A percentile compares a stretch with the other conserved stretches of the same genome.
phyloP scores from a whole-genome alignment of 331 rosid species.

The Ulmus americana region DNA sequence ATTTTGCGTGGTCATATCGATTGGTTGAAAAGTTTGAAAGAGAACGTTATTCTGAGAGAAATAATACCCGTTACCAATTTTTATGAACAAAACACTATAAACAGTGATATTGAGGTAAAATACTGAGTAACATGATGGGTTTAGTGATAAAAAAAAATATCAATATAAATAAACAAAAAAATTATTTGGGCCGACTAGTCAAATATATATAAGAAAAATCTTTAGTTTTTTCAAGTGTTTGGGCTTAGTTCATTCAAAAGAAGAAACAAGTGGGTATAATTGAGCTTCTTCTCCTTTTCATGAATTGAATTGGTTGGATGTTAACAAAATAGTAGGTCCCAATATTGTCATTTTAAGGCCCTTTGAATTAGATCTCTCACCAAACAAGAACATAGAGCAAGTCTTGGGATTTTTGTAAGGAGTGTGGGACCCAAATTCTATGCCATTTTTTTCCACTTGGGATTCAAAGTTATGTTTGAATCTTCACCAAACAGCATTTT shows the following conservation, averaged over 20 bases:
- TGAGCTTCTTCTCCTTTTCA: slow-evolving; percentile 31
- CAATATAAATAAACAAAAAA: no score
- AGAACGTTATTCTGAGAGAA: no score
- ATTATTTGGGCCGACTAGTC: no score
- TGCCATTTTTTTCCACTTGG: slow-evolving; percentile 4
- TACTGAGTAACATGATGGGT: no score
- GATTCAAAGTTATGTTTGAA: slow-evolving; percentile 10
- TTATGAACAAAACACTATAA: no score
- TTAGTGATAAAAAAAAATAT: no score
- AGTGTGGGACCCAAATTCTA: slow-evolving; percentile 12
- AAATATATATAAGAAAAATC: not conserved
- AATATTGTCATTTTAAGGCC: slow-evolving; percentile 11
- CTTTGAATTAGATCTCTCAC: slow-evolving; percentile 18
- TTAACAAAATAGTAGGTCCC: slow-evolving; percentile 23
- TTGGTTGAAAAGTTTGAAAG: no score
- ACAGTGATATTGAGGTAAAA: no score
- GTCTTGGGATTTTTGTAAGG: slow-evolving; percentile 12
- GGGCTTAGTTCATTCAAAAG: not conserved
- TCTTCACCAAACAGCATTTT: slow-evolving; percentile 25
- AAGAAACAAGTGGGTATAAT: slow-evolving; percentile 29
- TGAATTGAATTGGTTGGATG: slow-evolving; percentile 29
- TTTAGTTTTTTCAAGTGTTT: slow-evolving; percentile 1
- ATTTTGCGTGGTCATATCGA: no score
- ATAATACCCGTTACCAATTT: no score
- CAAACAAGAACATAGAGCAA: slow-evolving; percentile 16